Evolutionary conservation across 2,329 filamentous ascomycete genomes (phyloP).

Genomic region (Neurospora crassa): DNA sequence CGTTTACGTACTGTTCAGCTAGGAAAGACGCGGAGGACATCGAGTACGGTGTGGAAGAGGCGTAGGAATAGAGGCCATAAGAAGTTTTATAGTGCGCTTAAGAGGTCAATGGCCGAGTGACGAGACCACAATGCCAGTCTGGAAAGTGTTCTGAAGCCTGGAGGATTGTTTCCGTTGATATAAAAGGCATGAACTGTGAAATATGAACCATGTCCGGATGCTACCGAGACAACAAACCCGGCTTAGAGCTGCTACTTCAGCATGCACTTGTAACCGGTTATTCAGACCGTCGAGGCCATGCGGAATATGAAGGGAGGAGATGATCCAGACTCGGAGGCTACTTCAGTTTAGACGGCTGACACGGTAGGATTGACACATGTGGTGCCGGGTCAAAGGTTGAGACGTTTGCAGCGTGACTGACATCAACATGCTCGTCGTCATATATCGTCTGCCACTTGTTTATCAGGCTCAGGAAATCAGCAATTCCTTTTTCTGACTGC

Average conservation of each 20-base stretch:
- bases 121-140: neutral
- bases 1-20: neutral
- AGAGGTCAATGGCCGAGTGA: neutral
- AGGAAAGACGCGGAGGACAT: neutral
- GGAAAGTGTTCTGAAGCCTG: neutral
- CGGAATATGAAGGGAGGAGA: neutral
- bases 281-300: neutral
- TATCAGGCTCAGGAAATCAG: neutral
- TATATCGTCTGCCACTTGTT: neutral
- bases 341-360: neutral
- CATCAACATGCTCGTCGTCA: neutral
- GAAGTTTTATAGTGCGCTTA: neutral
- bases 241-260: neutral
- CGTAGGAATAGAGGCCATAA: neutral
- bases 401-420: neutral
- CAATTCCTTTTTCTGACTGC: too few relatives aligned
- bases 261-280: neutral
- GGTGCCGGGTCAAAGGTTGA: neutral
- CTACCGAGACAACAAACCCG: neutral
- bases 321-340: neutral
- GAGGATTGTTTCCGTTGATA: slow-evolving; percentile 11
- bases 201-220: slow-evolving; percentile 1
- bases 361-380: neutral
- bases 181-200: slow-evolving; percentile 9
- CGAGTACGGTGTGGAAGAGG: neutral